Conservation (phyloP, 176 grass and related monocot genomes). For the Oryza nivara region DNA sequence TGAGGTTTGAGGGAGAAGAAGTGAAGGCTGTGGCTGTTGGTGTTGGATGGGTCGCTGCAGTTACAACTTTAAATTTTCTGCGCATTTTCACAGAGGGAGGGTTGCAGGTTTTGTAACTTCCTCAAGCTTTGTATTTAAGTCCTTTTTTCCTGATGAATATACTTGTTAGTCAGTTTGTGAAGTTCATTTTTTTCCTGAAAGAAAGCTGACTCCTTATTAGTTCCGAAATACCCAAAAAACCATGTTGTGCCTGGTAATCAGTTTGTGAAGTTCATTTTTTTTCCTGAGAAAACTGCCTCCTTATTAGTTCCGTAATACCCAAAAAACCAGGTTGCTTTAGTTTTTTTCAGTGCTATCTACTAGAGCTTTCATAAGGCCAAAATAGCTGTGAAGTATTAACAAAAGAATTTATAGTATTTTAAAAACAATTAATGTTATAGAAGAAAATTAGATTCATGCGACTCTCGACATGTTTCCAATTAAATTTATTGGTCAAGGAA, state of each 20-base stretch:
- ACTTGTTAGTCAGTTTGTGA: background rate
- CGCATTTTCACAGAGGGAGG: slow-evolving; percentile 87
- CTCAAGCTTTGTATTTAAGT: background rate
- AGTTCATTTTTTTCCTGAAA: background rate
- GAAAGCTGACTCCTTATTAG: background rate
- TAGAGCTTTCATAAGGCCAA: background rate
- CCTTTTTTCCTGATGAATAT: background rate
- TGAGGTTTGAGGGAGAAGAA: slow-evolving; percentile 96
- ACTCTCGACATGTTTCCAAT: background rate
- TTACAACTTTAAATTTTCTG: slow-evolving; percentile 79
- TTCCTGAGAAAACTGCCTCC: background rate
- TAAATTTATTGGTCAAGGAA: background rate
- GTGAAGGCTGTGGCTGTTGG: slow-evolving; percentile 84
- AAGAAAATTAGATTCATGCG: background rate
- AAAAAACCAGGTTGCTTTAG: background rate
- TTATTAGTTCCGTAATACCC: background rate
- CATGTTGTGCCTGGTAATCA: background rate
- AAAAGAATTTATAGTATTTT: background rate
- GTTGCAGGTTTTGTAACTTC: slow-evolving; percentile 66
- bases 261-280: background rate
- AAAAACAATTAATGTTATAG: background rate
- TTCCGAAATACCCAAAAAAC: background rate
- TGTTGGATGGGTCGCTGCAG: slow-evolving; percentile 82
- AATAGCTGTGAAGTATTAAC: slow-evolving; percentile 10
- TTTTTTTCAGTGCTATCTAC: background rate